phyloP scores from a whole-genome alignment of 2,329 filamentous ascomycete species.

The Oidium heveae region DNA sequence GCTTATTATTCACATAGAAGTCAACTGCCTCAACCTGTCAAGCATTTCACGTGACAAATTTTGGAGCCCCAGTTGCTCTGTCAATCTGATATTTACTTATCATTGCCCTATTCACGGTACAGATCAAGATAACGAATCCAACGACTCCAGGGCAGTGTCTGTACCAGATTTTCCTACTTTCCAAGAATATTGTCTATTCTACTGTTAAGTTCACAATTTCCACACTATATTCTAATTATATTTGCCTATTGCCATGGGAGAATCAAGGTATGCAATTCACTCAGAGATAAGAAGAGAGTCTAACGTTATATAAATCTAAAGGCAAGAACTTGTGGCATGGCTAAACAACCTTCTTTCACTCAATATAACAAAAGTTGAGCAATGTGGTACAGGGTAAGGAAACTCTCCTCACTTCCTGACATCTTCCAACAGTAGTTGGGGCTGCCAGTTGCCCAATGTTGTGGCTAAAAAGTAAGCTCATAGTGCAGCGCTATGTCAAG shows the following conservation, averaged over 20 bases:
- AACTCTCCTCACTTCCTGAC: constrained; percentile 13
- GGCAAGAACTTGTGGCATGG: constrained; percentile 92
- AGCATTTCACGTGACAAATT: too few species aligned
- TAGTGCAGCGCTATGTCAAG: constrained; percentile 85
- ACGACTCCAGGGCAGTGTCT: too few species aligned
- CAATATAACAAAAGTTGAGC: constrained; percentile 95
- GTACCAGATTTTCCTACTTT: too few species aligned
- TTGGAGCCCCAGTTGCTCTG: too few species aligned
- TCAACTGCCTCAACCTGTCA: too few species aligned
- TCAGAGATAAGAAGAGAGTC: constrained; percentile 5
- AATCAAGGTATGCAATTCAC: constrained; percentile 11
- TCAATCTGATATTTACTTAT: too few species aligned
- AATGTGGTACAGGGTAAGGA: constrained; percentile 86
- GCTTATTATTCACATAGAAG: too few species aligned
- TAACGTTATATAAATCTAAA: constrained; percentile 16
- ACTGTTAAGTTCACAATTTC: too few species aligned
- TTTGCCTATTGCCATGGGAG: constrained; percentile 11
- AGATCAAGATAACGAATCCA: too few species aligned
- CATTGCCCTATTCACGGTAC: too few species aligned
- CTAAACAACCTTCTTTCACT: constrained; percentile 93
- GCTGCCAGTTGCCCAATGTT: background rate
- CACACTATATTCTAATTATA: background rate
- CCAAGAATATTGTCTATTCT: too few species aligned
- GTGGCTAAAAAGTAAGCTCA: constrained; percentile 1
- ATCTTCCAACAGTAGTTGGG: constrained; percentile 2